These are phyloP conservation scores for Daldinia eschscholtzii DNA, from an alignment of 2,329 filamentous ascomycete species.

Conservation along the genomic window DNA sequence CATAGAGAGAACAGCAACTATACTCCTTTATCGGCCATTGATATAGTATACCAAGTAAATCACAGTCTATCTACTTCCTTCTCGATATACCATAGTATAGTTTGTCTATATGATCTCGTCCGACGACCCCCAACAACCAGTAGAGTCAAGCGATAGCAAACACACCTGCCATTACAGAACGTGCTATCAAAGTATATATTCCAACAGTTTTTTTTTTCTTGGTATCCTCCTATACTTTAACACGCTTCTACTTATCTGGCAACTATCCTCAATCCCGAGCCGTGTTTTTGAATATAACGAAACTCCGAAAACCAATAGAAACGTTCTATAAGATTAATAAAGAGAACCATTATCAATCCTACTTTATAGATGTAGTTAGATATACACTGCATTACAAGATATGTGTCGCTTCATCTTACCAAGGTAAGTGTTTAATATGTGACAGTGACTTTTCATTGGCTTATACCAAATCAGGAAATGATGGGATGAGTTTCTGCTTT, in stretches of 20 bases:
- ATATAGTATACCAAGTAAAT: not conserved
- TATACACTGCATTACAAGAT: not conserved
- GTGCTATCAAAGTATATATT: too few species aligned
- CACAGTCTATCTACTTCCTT: not conserved
- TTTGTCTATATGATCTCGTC: not conserved
- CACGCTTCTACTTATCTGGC: not conserved
- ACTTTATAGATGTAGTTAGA: too few species aligned
- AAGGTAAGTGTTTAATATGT: not conserved
- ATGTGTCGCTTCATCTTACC: not conserved
- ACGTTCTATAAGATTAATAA: too few species aligned
- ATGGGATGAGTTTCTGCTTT: not conserved
- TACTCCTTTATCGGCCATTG: not conserved
- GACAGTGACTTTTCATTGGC: not conserved
- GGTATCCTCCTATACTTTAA: not conserved
- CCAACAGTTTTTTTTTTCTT: not conserved
- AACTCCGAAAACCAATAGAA: too few species aligned
- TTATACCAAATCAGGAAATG: not conserved
- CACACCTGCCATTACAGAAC: too few species aligned
- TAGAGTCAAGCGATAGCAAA: not conserved
- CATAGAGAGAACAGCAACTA: not conserved
- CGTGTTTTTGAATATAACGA: too few species aligned
- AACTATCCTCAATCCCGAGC: too few species aligned
- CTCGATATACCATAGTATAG: not conserved
- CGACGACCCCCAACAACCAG: not conserved
- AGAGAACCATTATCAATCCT: too few species aligned